phyloP scores from a whole-genome alignment of 345 rosid species.

The Acer negundo region DNA sequence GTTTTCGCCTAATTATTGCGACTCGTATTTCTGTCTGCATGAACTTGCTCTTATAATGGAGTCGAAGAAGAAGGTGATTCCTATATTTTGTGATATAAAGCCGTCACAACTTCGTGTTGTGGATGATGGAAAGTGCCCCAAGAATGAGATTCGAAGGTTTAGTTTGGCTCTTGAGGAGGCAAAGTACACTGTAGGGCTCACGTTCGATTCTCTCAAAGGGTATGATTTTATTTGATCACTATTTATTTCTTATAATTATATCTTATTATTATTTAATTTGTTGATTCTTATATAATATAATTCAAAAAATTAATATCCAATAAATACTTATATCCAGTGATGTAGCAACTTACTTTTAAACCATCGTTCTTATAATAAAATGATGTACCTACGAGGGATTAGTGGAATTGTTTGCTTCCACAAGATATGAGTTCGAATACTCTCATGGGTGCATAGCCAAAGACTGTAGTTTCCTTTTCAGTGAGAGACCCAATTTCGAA shows the following conservation, averaged over 20 bases:
- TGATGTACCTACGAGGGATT: no score
- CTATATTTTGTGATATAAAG: constrained; percentile 69
- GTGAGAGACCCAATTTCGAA: no score
- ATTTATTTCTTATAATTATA: background rate
- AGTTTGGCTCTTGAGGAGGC: constrained; percentile 69
- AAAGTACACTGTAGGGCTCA: constrained; percentile 60
- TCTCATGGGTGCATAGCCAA: no score
- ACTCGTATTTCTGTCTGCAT: constrained; percentile 66
- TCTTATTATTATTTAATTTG: no score
- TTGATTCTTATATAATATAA: no score
- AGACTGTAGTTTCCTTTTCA: no score
- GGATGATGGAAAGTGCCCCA: constrained; percentile 32
- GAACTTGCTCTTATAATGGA: constrained; percentile 75
- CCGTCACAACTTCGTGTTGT: constrained; percentile 62
- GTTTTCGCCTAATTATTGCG: constrained; percentile 63
- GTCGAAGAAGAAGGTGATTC: constrained; percentile 65
- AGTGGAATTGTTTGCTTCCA: no score
- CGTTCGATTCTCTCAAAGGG: constrained; percentile 69
- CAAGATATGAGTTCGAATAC: no score
- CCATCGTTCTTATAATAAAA: no score
- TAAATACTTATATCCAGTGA: background rate
- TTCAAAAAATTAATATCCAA: no score
- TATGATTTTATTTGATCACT: constrained; percentile 16
- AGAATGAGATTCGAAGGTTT: constrained; percentile 49
- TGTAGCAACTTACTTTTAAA: no score